A percentile compares a stretch with the other conserved stretches of the same genome.
Conservation (phyloP, 495 filamentous ascomycete genomes). For the Stereocaulon alpinum region DNA sequence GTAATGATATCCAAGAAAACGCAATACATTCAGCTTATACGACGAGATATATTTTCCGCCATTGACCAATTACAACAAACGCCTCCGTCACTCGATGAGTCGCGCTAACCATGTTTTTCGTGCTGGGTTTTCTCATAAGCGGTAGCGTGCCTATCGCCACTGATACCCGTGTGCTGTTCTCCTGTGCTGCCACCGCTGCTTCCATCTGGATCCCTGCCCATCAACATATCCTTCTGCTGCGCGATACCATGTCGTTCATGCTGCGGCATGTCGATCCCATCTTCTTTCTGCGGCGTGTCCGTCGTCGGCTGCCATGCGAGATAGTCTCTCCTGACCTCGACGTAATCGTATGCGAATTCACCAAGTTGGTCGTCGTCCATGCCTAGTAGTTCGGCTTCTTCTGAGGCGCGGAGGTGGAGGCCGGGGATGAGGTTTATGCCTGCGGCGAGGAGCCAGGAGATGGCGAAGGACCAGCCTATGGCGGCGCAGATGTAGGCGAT, state of each 20-base stretch:
- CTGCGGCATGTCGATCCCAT: constrained; percentile 53
- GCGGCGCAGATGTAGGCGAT: constrained; percentile 76
- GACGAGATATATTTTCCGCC: no score
- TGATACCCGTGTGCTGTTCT: constrained; percentile 29
- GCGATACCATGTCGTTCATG: constrained; percentile 72
- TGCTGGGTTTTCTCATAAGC: constrained; percentile 24
- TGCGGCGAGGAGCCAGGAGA: constrained; percentile 75
- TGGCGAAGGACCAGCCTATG: constrained; percentile 68
- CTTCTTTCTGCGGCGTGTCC: constrained; percentile 46
- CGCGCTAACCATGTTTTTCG: background rate
- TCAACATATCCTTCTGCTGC: constrained; percentile 59
- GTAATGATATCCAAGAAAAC: no score
- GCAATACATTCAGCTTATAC: no score
- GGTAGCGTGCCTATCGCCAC: constrained; percentile 36
- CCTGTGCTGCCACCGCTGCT: constrained; percentile 34
- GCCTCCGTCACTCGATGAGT: no score
- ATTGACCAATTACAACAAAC: no score
- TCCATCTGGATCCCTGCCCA: constrained; percentile 47
- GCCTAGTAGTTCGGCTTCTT: constrained; percentile 93
- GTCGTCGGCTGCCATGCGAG: constrained; percentile 92
- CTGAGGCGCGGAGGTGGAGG: constrained; percentile 79
- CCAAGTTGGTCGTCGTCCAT: constrained; percentile 99
- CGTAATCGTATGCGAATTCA: constrained; percentile 98
- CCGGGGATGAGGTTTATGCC: constrained; percentile 80
- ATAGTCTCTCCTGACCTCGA: constrained; percentile 95